Base-by-base conservation (phyloP, 768 basidiomycete species). In the Russula sp. region DNA sequence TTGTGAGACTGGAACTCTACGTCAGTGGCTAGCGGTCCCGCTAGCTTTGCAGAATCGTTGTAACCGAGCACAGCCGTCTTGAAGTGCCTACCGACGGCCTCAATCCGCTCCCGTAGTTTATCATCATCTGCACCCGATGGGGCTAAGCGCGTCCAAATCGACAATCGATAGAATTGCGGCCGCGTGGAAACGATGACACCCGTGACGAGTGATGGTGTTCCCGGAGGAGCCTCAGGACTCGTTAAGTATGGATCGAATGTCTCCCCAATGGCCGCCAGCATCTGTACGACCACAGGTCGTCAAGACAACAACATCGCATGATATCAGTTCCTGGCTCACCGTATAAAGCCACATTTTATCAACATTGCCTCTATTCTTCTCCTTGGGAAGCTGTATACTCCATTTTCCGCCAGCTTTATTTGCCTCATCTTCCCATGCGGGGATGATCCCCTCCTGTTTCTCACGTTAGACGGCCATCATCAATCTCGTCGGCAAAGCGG, bases 291-390 rank as follows among this genome's bases (percentile, higher is more conserved):
- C 48, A 16, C 34, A 45, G 45, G 34, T 46, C 7, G 35, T 49
- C 22, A 58, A 25, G 48, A 7, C 8, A 10, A 7, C 8, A 10
- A 42, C 47, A 50, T 50, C 29, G 35, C 25, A 41, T 10, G 56
- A 60, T 42, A 73, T 22, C 75, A 45, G 20, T 50, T 22, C 48
- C 35, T 22, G 22, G 8, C 66, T 60, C 72, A 97, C 96, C 54
- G 97, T 99, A 76, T 94, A 95, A 58, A 99, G 81, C 97, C 97
- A 99, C 89, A 95, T 93, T 73, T 86, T 88, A 73, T 99, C 96
- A 53, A 99, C 87, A 54, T 83, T 76, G 34, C 64, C 69, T 52
- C 89, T 81, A 72, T 91, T 96, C 78, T 98, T 98, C 69, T 98
- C 96, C 74, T 89, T 88, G 25, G 97, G 97, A 25, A 99, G 77